These are phyloP conservation scores for Lipomyces spencermartinsiae DNA, from an alignment of 805 yeast genomes.

Conservation along the genomic window DNA sequence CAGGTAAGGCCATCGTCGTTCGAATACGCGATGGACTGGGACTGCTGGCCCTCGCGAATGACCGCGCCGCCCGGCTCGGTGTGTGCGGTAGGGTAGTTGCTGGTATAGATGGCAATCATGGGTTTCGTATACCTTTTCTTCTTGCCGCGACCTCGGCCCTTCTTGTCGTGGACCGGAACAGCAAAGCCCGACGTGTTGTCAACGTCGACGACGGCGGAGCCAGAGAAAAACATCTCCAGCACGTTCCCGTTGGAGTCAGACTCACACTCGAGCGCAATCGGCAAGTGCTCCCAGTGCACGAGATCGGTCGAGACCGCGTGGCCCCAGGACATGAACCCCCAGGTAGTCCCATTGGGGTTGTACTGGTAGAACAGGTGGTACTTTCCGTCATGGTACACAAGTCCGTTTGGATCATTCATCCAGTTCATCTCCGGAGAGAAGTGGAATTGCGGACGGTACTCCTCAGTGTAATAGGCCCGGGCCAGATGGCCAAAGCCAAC, in stretches of 20 bases:
- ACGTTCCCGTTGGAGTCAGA: slow-evolving; percentile 3
- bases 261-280: slow-evolving; percentile 9
- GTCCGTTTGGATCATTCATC: slow-evolving; percentile 20
- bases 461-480: slow-evolving; percentile 3
- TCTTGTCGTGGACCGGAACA: too few species aligned
- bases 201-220: slow-evolving; percentile 46
- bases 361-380: slow-evolving; percentile 16
- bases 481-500: slow-evolving; percentile 2
- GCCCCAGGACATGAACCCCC: slow-evolving; percentile 18
- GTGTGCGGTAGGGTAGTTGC: slow-evolving; percentile 5
- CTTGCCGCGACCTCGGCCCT: too few species aligned
- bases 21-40: slow-evolving; percentile 10
- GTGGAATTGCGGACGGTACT: slow-evolving; percentile 15
- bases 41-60: slow-evolving; percentile 7
- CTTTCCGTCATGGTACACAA: slow-evolving; percentile 6
- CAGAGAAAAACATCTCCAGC: slow-evolving; percentile 5
- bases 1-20: slow-evolving; percentile 10
- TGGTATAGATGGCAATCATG: slow-evolving; percentile 7
- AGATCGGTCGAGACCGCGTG: slow-evolving; percentile 15
- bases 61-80: slow-evolving; percentile 1
- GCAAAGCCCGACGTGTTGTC: slow-evolving; percentile 50
- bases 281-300: slow-evolving; percentile 11
- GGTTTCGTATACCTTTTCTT: not conserved
- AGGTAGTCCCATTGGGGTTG: slow-evolving; percentile 9
- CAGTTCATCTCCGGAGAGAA: slow-evolving; percentile 10